phyloP scores from a whole-genome alignment of 2,329 filamentous ascomycete genomes.

The Fusarium heterosporum region DNA sequence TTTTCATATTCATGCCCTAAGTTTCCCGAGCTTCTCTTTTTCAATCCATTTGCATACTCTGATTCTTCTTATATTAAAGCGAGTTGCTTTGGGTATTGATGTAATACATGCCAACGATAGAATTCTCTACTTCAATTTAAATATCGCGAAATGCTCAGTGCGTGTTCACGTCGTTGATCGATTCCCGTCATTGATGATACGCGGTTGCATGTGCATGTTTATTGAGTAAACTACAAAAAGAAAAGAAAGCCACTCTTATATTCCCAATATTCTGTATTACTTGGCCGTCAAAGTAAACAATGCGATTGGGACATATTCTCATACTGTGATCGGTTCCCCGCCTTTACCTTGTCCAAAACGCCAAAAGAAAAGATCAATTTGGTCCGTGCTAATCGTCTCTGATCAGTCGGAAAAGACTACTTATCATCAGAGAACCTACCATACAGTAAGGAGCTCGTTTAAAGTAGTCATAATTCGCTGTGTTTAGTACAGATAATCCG shows the following conservation, averaged over 20 bases:
- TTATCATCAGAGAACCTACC: slow-evolving; percentile 20
- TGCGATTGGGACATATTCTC: too few species aligned
- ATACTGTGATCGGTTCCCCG: neutral
- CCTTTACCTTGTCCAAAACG: slow-evolving; percentile 9
- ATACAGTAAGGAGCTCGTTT: neutral
- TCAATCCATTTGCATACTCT: too few species aligned
- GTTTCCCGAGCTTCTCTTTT: too few species aligned
- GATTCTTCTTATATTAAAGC: too few species aligned
- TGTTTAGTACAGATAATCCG: slow-evolving; percentile 42
- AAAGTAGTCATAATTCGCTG: neutral
- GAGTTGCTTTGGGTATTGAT: too few species aligned
- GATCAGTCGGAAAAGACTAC: slow-evolving; percentile 23
- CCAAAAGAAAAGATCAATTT: slow-evolving; percentile 16
- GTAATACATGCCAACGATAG: too few species aligned
- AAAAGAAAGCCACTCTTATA: neutral
- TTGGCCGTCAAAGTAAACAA: too few species aligned
- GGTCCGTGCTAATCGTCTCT: slow-evolving; percentile 25
- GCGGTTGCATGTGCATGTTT: neutral
- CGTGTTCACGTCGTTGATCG: too few species aligned
- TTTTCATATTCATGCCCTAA: too few species aligned
- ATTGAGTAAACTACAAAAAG: neutral
- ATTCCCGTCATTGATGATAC: neutral
- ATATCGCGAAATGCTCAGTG: too few species aligned
- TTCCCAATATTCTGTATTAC: neutral
- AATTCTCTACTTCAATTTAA: too few species aligned